A percentile compares a stretch with the other conserved stretches of the same genome.
Conservation (phyloP, 768 basidiomycete species). For the Amanita polypyramis region DNA sequence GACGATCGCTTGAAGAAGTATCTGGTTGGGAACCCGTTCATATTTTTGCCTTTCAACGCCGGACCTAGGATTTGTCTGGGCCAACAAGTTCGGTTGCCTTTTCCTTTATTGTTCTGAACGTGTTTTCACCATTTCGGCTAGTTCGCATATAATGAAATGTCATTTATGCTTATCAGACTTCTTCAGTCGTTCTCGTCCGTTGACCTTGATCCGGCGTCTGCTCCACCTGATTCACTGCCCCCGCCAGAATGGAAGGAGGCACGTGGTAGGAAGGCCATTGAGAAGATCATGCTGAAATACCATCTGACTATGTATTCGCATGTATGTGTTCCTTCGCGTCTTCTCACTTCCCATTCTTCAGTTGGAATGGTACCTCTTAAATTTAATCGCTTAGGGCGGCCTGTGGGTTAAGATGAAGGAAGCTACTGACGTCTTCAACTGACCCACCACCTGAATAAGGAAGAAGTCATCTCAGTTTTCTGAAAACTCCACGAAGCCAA, state of each 20-base stretch:
- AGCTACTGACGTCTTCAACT: no score
- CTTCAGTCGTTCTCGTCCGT: slow-evolving; percentile 46
- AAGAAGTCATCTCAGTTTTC: no score
- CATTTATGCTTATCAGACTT: slow-evolving; percentile 52
- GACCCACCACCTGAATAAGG: no score
- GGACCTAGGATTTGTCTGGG: slow-evolving; percentile 51
- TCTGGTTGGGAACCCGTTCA: slow-evolving; percentile 52
- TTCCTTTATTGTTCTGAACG: neutral
- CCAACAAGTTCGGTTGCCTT: slow-evolving; percentile 39
- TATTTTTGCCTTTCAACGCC: slow-evolving; percentile 60
- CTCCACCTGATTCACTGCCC: slow-evolving; percentile 30
- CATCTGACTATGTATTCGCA: slow-evolving; percentile 46
- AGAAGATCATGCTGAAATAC: slow-evolving; percentile 40
- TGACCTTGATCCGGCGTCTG: slow-evolving; percentile 33
- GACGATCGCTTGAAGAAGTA: slow-evolving; percentile 55
- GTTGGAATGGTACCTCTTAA: neutral
- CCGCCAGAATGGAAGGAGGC: slow-evolving; percentile 35
- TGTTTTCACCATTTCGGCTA: slow-evolving; percentile 11
- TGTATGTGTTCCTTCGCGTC: slow-evolving; percentile 24
- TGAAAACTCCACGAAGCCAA: no score
- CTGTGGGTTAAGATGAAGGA: slow-evolving; percentile 43
- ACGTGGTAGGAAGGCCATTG: slow-evolving; percentile 37
- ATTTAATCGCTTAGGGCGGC: slow-evolving; percentile 28
- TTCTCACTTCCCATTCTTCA: neutral
- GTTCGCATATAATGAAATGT: slow-evolving; percentile 54